phyloP scores from a whole-genome alignment of 768 basidiomycete genomes.

The Tulasnella sp. region DNA sequence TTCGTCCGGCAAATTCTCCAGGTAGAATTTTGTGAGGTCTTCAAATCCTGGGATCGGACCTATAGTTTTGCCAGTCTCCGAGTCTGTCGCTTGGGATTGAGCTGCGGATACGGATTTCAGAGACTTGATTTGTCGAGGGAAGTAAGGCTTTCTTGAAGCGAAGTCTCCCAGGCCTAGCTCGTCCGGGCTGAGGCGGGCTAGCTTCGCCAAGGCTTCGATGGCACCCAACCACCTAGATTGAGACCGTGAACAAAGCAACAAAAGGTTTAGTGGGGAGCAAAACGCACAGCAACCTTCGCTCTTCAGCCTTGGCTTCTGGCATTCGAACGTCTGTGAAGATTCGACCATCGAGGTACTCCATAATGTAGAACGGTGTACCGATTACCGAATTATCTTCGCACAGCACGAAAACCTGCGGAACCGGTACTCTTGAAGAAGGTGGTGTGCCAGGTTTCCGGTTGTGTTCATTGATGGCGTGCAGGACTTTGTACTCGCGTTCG shows the following conservation, averaged over 20 bases:
- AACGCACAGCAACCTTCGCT: constrained; percentile 68
- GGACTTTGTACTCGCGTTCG: constrained; percentile 87
- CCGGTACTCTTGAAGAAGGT: constrained; percentile 64
- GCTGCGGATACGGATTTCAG: constrained; percentile 78
- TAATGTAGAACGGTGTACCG: constrained; percentile 92
- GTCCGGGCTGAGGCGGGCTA: constrained; percentile 65
- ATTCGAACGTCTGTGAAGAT: constrained; percentile 88
- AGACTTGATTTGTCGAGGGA: constrained; percentile 91
- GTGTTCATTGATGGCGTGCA: constrained; percentile 74
- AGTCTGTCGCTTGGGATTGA: constrained; percentile 69
- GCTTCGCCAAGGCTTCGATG: constrained; percentile 66
- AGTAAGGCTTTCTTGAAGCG: constrained; percentile 78
- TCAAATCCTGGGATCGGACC: constrained; percentile 78
- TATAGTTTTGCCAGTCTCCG: constrained; percentile 56
- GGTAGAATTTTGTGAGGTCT: constrained; percentile 78
- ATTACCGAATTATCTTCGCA: constrained; percentile 78
- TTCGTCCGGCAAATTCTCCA: constrained; percentile 74
- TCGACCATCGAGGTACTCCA: constrained; percentile 93
- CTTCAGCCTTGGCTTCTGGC: constrained; percentile 64
- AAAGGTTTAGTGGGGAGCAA: constrained; percentile 39
- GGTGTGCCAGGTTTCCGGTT: constrained; percentile 61
- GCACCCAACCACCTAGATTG: constrained; percentile 74
- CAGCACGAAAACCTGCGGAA: constrained; percentile 80
- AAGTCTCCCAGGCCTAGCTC: constrained; percentile 70
- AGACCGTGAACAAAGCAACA: background rate